Evolutionary conservation across 1,139 yeast genomes (phyloP).

Genomic region (Williopsis jadinii): DNA sequence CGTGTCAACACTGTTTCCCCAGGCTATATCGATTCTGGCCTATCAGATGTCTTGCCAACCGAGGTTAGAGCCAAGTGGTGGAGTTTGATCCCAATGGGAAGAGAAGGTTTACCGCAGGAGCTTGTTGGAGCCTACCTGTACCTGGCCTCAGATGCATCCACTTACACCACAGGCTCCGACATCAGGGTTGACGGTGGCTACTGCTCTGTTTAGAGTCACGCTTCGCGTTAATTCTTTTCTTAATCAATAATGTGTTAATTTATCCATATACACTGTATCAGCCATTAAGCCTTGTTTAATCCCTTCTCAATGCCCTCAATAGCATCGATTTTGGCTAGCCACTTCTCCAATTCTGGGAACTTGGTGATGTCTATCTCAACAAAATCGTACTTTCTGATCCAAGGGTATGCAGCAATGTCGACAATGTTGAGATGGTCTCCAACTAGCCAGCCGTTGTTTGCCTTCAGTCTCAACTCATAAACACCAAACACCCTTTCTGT

Average conservation of each 20-base stretch:
- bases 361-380: slow-evolving; percentile 33
- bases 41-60: slow-evolving; percentile 50
- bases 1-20: slow-evolving; percentile 83
- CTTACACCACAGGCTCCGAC: slow-evolving; percentile 83
- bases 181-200: slow-evolving; percentile 84
- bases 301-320: slow-evolving; percentile 26
- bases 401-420: slow-evolving; percentile 40
- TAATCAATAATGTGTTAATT: background rate
- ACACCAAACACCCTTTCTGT: slow-evolving; percentile 47
- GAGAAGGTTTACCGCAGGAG: slow-evolving; percentile 73
- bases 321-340: slow-evolving; percentile 35
- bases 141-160: slow-evolving; percentile 77
- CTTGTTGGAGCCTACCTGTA: slow-evolving; percentile 82
- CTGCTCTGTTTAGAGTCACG: slow-evolving; percentile 15
- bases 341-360: slow-evolving; percentile 37
- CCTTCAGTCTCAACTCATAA: slow-evolving; percentile 38
- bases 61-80: slow-evolving; percentile 58
- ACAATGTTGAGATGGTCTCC: slow-evolving; percentile 51
- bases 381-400: slow-evolving; percentile 23
- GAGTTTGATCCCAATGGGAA: slow-evolving; percentile 72
- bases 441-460: slow-evolving; percentile 46
- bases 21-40: slow-evolving; percentile 73
- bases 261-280: background rate
- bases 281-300: background rate
- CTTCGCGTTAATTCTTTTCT: no score